A percentile compares a stretch with the other conserved stretches of the same genome.
phyloP scores from a whole-genome alignment of 768 basidiomycete genomes.

The Amanita exitialis region DNA sequence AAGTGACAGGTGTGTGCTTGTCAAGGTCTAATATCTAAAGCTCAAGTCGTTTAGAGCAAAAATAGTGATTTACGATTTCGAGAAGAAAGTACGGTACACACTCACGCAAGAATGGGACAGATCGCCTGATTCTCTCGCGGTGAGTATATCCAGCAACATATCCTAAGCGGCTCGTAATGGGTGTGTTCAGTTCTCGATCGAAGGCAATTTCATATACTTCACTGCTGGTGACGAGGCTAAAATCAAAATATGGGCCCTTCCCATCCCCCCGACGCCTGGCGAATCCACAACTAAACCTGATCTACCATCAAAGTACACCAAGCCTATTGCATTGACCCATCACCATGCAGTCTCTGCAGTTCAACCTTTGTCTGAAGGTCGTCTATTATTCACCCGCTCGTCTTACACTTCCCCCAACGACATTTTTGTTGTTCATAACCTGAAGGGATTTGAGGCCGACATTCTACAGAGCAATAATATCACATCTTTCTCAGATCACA shows the following conservation, averaged over 20 bases:
- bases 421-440: slow-evolving; percentile 49
- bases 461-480: slow-evolving; percentile 22
- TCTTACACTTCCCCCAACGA: slow-evolving; percentile 78
- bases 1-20: slow-evolving; percentile 51
- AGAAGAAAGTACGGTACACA: slow-evolving; percentile 54
- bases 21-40: neutral
- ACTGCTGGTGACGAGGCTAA: slow-evolving; percentile 73
- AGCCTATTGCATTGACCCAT: slow-evolving; percentile 51
- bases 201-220: slow-evolving; percentile 59
- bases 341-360: slow-evolving; percentile 50
- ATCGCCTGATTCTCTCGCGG: slow-evolving; percentile 52
- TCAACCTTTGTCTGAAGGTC: slow-evolving; percentile 46
- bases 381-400: slow-evolving; percentile 62
- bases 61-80: slow-evolving; percentile 71
- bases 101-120: slow-evolving; percentile 83
- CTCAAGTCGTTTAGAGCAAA: slow-evolving; percentile 38
- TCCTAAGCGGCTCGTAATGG: neutral
- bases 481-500: slow-evolving; percentile 20
- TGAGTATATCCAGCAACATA: slow-evolving; percentile 22
- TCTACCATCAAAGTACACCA: slow-evolving; percentile 33
- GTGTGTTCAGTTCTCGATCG: slow-evolving; percentile 56
- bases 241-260: slow-evolving; percentile 63
- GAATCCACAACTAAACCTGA: slow-evolving; percentile 42
- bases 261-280: slow-evolving; percentile 52
- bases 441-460: slow-evolving; percentile 32